Evolutionary conservation across 192 early-diverging fungal species (phyloP).

Genomic region (Coemansia umbellata): DNA sequence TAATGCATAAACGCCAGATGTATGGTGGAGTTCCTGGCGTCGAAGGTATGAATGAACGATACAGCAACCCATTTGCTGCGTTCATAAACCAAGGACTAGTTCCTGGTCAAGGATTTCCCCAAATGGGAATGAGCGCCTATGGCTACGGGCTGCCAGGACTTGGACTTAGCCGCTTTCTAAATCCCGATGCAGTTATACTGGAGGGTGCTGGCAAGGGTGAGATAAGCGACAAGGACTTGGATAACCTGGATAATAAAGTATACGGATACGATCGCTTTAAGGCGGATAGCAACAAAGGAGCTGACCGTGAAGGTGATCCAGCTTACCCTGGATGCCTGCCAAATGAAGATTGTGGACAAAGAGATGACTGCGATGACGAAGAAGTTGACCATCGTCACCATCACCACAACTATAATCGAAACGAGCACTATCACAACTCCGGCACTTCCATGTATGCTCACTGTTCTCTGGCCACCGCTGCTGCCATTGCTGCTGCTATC

Average conservation of each 20-base stretch:
- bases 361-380: too few species aligned
- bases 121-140: slow-evolving; percentile 48
- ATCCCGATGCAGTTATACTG: slow-evolving; percentile 33
- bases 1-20: slow-evolving; percentile 10
- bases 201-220: slow-evolving; percentile 32
- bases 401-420: neutral
- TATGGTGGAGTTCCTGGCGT: slow-evolving; percentile 5
- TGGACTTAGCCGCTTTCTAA: slow-evolving; percentile 21
- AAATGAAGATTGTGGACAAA: slow-evolving; percentile 24
- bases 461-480: neutral
- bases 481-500: neutral
- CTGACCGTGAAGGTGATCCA: slow-evolving; percentile 9
- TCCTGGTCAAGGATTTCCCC: slow-evolving; percentile 42
- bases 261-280: slow-evolving; percentile 26
- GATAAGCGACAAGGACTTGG: slow-evolving; percentile 32
- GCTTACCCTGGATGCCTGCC: slow-evolving; percentile 35
- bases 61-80: slow-evolving; percentile 30
- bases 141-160: slow-evolving; percentile 39
- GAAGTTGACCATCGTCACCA: neutral
- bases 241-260: slow-evolving; percentile 20
- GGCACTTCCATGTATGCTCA: neutral
- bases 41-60: slow-evolving; percentile 14
- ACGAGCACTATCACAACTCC: neutral
- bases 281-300: neutral
- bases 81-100: slow-evolving; percentile 44